Evolutionary conservation across 225 moss, liverwort and hornwort genomes (phyloP).

Genomic region (Antitrichia curtipendula): DNA sequence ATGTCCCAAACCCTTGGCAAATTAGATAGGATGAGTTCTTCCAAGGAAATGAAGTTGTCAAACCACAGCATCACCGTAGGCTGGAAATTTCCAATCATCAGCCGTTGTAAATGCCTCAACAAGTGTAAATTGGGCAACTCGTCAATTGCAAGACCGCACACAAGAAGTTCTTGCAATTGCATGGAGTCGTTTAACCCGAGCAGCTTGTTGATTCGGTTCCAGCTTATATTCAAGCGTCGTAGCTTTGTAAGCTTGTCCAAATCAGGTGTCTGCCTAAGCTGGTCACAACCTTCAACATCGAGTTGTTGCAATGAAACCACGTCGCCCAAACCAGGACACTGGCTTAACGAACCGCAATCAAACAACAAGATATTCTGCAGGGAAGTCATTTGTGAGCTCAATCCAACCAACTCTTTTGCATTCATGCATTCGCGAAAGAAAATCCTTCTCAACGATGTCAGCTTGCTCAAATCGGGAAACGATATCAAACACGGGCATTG

Average conservation of each 20-base stretch:
- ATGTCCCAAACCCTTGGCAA: not conserved
- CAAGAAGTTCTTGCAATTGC: not conserved
- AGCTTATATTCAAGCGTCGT: not conserved
- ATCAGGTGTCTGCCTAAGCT: fast-evolving
- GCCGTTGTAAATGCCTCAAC: not conserved
- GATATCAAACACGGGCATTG: not conserved
- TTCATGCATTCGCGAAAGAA: fast-evolving
- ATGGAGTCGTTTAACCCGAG: not conserved
- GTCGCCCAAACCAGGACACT: not conserved
- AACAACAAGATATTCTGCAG: not conserved
- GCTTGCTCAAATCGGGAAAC: not conserved
- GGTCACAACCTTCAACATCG: fast-evolving
- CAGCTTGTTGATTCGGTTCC: not conserved
- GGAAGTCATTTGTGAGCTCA: not conserved
- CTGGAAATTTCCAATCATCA: fast-evolving
- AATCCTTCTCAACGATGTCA: not conserved
- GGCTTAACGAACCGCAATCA: not conserved
- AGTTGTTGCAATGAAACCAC: not conserved
- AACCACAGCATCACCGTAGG: not conserved
- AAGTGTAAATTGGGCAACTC: not conserved
- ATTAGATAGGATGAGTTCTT: not conserved
- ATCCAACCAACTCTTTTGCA: not conserved
- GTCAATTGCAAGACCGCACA: fast-evolving
- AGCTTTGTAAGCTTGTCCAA: not conserved
- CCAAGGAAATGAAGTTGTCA: not conserved